phyloP scores from a whole-genome alignment of 495 filamentous ascomycete species.

The Choiromyces venosus region DNA sequence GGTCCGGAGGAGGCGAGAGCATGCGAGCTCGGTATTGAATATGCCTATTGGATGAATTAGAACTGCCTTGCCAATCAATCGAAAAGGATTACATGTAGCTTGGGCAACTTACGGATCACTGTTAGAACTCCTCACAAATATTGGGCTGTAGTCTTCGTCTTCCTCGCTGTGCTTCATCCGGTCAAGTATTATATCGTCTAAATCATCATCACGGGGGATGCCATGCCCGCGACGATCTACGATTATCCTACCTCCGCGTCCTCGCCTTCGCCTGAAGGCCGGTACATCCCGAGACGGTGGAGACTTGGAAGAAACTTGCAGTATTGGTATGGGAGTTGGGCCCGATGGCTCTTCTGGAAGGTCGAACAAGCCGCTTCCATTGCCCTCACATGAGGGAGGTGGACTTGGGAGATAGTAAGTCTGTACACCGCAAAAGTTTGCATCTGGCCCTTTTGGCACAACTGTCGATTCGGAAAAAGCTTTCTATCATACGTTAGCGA shows the following conservation, averaged over 20 bases:
- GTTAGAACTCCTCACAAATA: conserved; percentile 61
- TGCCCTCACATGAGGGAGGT: conserved; percentile 61
- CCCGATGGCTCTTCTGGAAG: conserved; percentile 38
- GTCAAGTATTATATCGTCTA: conserved; percentile 56
- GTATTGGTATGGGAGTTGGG: conserved; percentile 34
- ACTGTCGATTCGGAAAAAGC: conserved; percentile 26
- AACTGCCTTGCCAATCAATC: conserved; percentile 6
- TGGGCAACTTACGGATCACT: conserved; percentile 29
- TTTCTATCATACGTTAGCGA: conserved; percentile 18
- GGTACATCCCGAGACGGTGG: conserved; percentile 45
- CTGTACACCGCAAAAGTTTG: conserved; percentile 69
- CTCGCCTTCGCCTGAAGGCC: conserved; percentile 63
- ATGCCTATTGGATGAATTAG: conserved; percentile 19
- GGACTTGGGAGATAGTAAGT: conserved; percentile 81
- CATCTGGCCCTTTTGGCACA: conserved; percentile 48
- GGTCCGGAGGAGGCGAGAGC: conserved; percentile 39
- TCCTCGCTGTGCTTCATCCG: conserved; percentile 76
- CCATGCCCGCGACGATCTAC: conserved; percentile 66
- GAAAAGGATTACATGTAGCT: not conserved
- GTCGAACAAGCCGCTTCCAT: conserved; percentile 37
- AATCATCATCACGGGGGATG: conserved; percentile 51
- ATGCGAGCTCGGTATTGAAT: conserved; percentile 40
- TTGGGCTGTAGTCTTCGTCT: conserved; percentile 60
- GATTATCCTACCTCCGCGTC: conserved; percentile 70
- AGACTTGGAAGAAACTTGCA: conserved; percentile 40